A percentile compares a stretch with the other conserved stretches of the same genome.
phyloP scores from a whole-genome alignment of 164 flowering plant species.

The Santalum album region DNA sequence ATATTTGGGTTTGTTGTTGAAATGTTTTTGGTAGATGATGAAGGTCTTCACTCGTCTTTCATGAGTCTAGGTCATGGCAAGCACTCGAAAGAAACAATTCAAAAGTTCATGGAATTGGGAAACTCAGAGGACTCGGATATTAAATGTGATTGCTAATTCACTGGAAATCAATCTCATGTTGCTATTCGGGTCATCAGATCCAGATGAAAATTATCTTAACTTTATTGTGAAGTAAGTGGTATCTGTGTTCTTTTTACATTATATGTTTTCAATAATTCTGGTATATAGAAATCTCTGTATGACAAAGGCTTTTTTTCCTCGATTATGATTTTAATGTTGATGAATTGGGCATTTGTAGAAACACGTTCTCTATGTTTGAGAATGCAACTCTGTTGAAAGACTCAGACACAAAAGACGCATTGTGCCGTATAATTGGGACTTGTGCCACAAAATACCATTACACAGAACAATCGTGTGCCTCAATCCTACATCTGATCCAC shows the following conservation, averaged over 20 bases:
- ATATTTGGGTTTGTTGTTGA: background rate
- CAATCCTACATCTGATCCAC: slow-evolving; percentile 78
- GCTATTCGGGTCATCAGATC: slow-evolving; percentile 85
- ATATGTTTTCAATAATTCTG: too few species aligned
- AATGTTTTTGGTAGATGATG: background rate
- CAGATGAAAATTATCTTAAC: slow-evolving; percentile 76
- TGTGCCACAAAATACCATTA: slow-evolving; percentile 85
- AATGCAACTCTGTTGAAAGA: slow-evolving; percentile 62
- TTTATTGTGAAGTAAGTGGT: slow-evolving; percentile 66
- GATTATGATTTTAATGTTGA: too few species aligned
- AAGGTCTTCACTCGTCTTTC: background rate
- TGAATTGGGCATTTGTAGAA: slow-evolving; percentile 35
- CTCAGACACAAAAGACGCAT: slow-evolving; percentile 65
- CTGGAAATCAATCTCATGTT: slow-evolving; percentile 72
- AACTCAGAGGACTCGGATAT: slow-evolving; percentile 59
- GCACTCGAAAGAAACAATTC: slow-evolving; percentile 44
- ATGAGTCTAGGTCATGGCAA: slow-evolving; percentile 34
- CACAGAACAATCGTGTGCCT: slow-evolving; percentile 71
- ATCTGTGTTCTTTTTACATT: background rate
- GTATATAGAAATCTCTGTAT: too few species aligned
- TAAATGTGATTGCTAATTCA: slow-evolving; percentile 73
- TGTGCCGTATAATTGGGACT: slow-evolving; percentile 79
- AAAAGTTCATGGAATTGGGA: slow-evolving; percentile 87
- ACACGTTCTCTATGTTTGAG: slow-evolving; percentile 64
- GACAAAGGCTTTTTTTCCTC: background rate